Conservation (phyloP, 116 monocot species). For the Iris pallida region DNA sequence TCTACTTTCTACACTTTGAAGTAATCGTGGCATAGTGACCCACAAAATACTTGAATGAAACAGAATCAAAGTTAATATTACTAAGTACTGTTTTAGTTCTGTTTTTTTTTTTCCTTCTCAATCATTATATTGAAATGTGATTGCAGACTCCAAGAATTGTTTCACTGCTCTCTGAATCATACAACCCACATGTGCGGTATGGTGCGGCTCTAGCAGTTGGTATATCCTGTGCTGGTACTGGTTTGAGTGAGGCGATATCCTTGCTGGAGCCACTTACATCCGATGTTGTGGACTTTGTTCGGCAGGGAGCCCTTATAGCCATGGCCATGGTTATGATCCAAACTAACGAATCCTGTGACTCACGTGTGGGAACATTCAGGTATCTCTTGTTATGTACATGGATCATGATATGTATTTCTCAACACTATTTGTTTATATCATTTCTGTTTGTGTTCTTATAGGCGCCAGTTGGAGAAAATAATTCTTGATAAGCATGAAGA, state of each 20-base stretch:
- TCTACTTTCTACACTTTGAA: too few relatives aligned
- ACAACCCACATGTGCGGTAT: constrained; percentile 96
- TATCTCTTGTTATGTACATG: constrained; percentile 10
- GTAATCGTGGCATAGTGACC: too few relatives aligned
- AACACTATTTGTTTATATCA: neutral
- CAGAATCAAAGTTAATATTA: too few relatives aligned
- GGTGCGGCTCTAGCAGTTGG: constrained; percentile 94
- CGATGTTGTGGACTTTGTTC: constrained; percentile 92
- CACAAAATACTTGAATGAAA: too few relatives aligned
- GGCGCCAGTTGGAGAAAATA: constrained; percentile 86
- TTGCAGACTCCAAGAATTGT: constrained; percentile 88
- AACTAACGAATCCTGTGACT: constrained; percentile 78
- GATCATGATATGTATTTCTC: neutral
- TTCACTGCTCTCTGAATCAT: constrained; percentile 88
- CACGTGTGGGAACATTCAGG: constrained; percentile 87
- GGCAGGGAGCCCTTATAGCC: constrained; percentile 89
- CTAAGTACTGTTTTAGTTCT: too few relatives aligned
- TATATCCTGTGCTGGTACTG: constrained; percentile 90
- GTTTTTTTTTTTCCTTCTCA: too few relatives aligned
- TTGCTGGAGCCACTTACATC: constrained; percentile 87
- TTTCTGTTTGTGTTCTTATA: constrained; percentile 16
- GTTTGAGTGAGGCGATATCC: constrained; percentile 79
- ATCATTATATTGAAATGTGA: too few relatives aligned
- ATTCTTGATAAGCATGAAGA: constrained; percentile 95
- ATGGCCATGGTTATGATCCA: constrained; percentile 98